These are phyloP conservation scores for Mucor sp. DNA, from an alignment of 371 early-diverging fungal genomes.

Conservation along the genomic window DNA sequence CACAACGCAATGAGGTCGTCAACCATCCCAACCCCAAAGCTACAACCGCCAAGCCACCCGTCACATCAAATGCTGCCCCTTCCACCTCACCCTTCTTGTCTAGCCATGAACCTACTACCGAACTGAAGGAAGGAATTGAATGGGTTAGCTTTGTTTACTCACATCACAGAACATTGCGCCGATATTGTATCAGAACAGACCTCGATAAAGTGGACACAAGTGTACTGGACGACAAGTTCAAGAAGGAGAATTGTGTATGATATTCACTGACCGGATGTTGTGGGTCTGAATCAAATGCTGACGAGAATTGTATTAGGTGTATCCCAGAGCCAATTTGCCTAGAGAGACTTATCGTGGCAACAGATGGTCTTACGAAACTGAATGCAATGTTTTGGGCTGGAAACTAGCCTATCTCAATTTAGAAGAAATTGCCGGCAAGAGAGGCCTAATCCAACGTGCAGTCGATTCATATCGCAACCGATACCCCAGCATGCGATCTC, in stretches of 20 bases:
- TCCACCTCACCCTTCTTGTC: constrained; percentile 15
- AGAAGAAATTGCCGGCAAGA: constrained; percentile 75
- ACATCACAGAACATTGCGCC: constrained; percentile 53
- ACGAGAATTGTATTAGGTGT: constrained; percentile 25
- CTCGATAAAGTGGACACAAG: constrained; percentile 59
- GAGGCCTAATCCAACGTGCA: constrained; percentile 91
- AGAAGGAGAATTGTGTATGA: constrained; percentile 37
- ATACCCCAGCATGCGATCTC: constrained; percentile 75
- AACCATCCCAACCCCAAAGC: not conserved
- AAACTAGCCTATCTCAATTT: constrained; percentile 70
- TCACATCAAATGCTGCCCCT: constrained; percentile 2
- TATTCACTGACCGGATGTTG: not conserved
- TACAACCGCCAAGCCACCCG: constrained; percentile 24
- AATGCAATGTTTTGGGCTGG: constrained; percentile 37
- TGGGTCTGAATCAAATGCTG: not conserved
- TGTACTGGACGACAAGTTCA: constrained; percentile 33
- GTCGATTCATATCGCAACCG: constrained; percentile 92
- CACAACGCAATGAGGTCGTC: not conserved
- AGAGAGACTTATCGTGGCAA: constrained; percentile 79
- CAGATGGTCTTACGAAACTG: constrained; percentile 49
- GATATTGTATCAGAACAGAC: constrained; percentile 78
- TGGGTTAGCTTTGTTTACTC: constrained; percentile 69
- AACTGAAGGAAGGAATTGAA: constrained; percentile 53
- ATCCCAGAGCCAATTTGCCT: constrained; percentile 69
- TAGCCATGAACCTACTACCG: constrained; percentile 38